Evolutionary conservation across 306 rosid species (phyloP).

Genomic region (Prunus salicina): DNA sequence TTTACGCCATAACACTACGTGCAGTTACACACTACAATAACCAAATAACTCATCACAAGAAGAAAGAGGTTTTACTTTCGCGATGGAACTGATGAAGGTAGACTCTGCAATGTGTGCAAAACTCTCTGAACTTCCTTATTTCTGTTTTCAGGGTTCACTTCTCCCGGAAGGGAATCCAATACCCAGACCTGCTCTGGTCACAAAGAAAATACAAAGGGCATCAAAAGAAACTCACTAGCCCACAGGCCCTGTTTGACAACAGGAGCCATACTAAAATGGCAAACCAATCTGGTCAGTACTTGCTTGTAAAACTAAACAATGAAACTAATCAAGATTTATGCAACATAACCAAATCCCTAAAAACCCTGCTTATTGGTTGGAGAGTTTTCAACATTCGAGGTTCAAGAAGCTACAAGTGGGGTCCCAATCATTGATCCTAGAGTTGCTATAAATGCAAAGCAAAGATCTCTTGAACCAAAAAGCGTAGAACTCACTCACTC

Average conservation of each 20-base stretch:
- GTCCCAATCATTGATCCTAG: not conserved
- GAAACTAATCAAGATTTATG: too few species aligned
- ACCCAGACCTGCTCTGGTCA: constrained; percentile 90
- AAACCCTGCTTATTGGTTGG: not conserved
- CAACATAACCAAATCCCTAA: too few species aligned
- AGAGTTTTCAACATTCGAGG: not conserved
- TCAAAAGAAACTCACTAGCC: too few species aligned
- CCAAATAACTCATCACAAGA: not conserved
- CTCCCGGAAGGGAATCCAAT: constrained; percentile 87
- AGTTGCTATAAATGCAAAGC: too few species aligned
- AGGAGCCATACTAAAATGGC: not conserved
- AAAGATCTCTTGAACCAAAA: too few species aligned
- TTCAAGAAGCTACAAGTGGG: not conserved
- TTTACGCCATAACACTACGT: too few species aligned
- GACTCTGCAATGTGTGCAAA: constrained; percentile 64
- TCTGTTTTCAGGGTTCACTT: constrained; percentile 45
- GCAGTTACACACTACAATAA: not conserved
- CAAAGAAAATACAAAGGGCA: constrained; percentile 5
- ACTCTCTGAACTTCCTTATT: constrained; percentile 72
- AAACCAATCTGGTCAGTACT: not conserved
- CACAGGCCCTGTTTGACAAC: not conserved
- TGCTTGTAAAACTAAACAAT: not conserved
- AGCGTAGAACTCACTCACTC: not conserved
- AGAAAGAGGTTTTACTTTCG: constrained; percentile 56
- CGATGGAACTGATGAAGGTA: constrained; percentile 63